Conservation (phyloP, 2,329 filamentous ascomycete species). For the Exophiala phaeomuriformis region DNA sequence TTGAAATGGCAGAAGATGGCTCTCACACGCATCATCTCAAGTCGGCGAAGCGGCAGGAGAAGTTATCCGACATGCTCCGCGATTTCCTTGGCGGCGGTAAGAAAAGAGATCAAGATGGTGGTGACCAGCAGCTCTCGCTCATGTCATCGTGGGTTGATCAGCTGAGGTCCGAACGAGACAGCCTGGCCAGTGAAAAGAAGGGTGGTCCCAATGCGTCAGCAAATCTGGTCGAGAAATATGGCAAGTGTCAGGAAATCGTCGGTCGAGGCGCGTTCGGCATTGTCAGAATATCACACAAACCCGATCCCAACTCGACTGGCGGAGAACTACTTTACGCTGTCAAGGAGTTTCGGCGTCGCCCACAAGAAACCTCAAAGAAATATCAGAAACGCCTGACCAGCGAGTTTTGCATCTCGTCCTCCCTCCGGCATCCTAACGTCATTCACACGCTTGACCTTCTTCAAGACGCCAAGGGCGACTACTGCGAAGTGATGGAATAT, state of each 20-base stretch:
- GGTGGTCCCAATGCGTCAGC: slow-evolving; percentile 65
- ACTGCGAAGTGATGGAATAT: slow-evolving; percentile 99
- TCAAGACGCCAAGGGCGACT: slow-evolving; percentile 93
- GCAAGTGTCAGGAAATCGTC: slow-evolving; percentile 95
- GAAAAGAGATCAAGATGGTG: slow-evolving; percentile 57
- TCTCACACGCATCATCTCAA: slow-evolving; percentile 83
- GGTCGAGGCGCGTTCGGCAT: slow-evolving; percentile 95
- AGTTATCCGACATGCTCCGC: slow-evolving; percentile 85
- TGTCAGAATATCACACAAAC: slow-evolving; percentile 94
- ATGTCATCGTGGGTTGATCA: slow-evolving; percentile 97
- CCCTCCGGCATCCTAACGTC: slow-evolving; percentile 91
- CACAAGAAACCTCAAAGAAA: slow-evolving; percentile 91
- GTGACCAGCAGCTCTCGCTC: slow-evolving; percentile 71
- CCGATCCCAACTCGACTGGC: slow-evolving; percentile 67
- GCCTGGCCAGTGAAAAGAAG: slow-evolving; percentile 66
- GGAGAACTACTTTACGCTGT: slow-evolving; percentile 90
- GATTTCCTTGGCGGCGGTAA: slow-evolving; percentile 74
- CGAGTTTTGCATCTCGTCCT: slow-evolving; percentile 97
- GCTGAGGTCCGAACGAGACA: slow-evolving; percentile 77
- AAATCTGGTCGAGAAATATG: slow-evolving; percentile 90
- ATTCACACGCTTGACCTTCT: slow-evolving; percentile 95
- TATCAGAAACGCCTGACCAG: slow-evolving; percentile 96
- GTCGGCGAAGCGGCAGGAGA: slow-evolving; percentile 86
- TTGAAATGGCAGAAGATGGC: slow-evolving; percentile 56
- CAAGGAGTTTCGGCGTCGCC: slow-evolving; percentile 92